phyloP scores from a whole-genome alignment of 176 grass and related monocot genomes.

The barley (Hordeum vulgare) region DNA sequence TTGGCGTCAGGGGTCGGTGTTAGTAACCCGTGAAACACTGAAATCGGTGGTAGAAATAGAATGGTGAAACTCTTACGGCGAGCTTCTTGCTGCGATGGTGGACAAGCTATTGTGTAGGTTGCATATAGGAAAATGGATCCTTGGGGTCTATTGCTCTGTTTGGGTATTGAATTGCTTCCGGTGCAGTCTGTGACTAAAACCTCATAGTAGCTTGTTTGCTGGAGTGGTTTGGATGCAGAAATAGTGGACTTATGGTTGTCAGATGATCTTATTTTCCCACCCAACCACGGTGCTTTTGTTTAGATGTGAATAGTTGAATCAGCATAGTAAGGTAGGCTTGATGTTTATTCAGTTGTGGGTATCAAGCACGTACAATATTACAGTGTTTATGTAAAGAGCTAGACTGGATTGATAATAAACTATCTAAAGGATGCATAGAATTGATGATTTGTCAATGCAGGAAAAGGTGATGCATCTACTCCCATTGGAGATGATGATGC shows the following conservation, averaged over 20 bases:
- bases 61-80: not conserved
- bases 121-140: not conserved
- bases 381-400: not conserved
- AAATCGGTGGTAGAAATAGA: not conserved
- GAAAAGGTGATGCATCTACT: slow-evolving; percentile 61
- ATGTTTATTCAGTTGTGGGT: not conserved
- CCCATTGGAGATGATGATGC: slow-evolving; percentile 47
- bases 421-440: not conserved
- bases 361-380: not conserved
- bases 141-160: not conserved
- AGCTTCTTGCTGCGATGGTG: not conserved
- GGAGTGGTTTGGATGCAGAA: not conserved
- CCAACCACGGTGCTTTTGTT: not conserved
- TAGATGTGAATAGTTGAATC: not conserved
- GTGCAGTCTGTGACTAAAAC: not conserved
- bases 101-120: not conserved
- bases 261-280: not conserved
- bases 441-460: slow-evolving; percentile 34
- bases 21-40: not conserved
- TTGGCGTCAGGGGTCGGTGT: not conserved
- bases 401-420: not conserved
- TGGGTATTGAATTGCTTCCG: not conserved
- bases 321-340: not conserved
- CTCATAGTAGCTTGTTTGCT: not conserved
- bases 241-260: not conserved